Base-by-base conservation (phyloP, 2,329 filamentous ascomycete species). In the Sphaerulina musiva region DNA sequence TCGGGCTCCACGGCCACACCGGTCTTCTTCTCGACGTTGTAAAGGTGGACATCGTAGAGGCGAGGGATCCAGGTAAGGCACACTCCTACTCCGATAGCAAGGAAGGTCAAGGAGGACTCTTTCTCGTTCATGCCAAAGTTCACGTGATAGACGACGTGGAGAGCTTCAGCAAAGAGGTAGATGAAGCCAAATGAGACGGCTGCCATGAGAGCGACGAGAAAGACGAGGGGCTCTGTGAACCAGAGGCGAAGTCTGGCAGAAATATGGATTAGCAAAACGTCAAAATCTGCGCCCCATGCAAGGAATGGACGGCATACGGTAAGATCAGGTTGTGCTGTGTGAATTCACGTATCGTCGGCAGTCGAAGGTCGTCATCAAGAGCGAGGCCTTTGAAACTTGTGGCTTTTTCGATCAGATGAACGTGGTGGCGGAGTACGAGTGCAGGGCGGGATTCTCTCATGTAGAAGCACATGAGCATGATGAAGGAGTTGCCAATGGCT, bases 11-110 rank as follows among this genome's bases (percentile, higher is more conserved):
- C 49, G 1, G 60, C 53, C 1, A 57, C 56, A 12, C 62, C 59
- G 5, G 63, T 53, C 10, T 51, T 57, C 26, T 62, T 57, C 31
- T 64, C 62, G 7, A 58, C 56, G 12, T 66, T 61, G 20, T 70
- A 61, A 6, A 73, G 60, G 8, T 66, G 64, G 26, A 66, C 58
- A 52, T 79, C 76, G 45, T 73, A 68, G 6, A 77, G 51, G 0
- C 76, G 71, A 0, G 73, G 72, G 1, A 77, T 58, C 12, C 76
- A 68, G 17, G 72, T 75, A 31, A 74, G 60, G 7, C 70, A 39
- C 1, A 73, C 67, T 3, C 76, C 76, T 0, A 87, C 71, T 83
- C 88, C 67, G 83, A 89, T 62, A 78, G 72, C 59, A 65, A 76
- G 76, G 70, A 85, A 78, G 72, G 69, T 43, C 66, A 74, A 62